Base-by-base conservation (phyloP, 495 filamentous ascomycete species). In the Staphylotrichum tortipilum region DNA sequence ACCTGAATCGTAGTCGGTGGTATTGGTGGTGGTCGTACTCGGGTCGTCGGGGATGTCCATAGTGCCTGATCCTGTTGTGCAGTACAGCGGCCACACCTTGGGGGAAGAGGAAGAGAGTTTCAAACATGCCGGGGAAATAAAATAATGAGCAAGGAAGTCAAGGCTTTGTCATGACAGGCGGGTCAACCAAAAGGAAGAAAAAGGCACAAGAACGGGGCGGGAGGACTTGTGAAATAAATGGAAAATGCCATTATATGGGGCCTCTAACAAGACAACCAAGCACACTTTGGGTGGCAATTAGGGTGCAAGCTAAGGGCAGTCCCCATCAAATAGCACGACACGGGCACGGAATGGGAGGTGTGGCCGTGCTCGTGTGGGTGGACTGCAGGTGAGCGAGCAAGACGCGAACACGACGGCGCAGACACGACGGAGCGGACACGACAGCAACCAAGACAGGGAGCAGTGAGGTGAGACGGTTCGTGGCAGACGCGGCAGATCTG, bases 1-100 rank as follows among this genome's bases (percentile, higher is more conserved):
- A 47, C 58, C 61, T 29, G 61, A 64, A 33, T 64, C 61, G 41
- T 54, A 64, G 44, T 64, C 61, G 15, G 58, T 64, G 15, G 58
- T 64, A 35, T 55, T 52, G 34, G 49, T 56, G 10, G 36, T 47
- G 19, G 47, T n/a, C n/a, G n/a, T 31, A 30, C 26, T 49, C 15
- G 31, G 44, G 7, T 45, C 44, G 39, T 56, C 55, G 44, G 19
- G 46, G 37, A 18, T 34, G 50, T 50, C 54, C 54, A 56, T 57
- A 37, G 29, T 57, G 47, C 29, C 47, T 48, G 26, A 57, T 49
- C 52, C 54, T 60, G 28, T 47, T 28, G 44, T 53, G 52, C 33
- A 50, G 49, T 50, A 23, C 42, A 19, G 54, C 46, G 33, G 56
- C 56, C 24, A 49, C 49, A 38, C 35, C 49, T 44, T 49, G 44